Percentiles rank a stretch among this genome's conserved stretches.
phyloP scores from a whole-genome alignment of 140 eudicot species.

The Anethum foeniculum region DNA sequence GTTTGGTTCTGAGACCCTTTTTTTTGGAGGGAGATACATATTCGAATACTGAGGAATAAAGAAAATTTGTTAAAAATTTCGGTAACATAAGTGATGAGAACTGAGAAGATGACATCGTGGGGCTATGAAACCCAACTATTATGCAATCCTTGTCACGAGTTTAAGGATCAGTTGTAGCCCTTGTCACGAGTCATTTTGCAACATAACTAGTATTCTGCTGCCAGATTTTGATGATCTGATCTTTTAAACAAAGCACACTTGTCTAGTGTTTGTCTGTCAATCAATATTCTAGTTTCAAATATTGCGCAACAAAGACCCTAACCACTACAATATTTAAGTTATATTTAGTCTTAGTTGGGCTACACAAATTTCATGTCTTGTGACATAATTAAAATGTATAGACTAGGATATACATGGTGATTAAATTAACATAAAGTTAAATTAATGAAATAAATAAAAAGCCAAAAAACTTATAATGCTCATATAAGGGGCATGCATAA shows the following conservation, averaged over 20 bases:
- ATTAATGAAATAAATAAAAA: background rate
- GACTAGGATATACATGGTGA: background rate
- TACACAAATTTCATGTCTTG: background rate
- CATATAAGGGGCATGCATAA: background rate
- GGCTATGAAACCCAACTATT: background rate
- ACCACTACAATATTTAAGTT: background rate
- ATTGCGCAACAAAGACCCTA: background rate
- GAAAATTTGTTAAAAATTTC: too few species aligned
- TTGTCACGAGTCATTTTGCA: constrained; percentile 4
- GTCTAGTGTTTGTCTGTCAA: background rate
- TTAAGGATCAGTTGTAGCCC: background rate
- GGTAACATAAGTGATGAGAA: background rate
- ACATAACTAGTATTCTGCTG: background rate
- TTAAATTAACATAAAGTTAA: background rate
- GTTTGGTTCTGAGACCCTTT: background rate
- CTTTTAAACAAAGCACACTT: background rate
- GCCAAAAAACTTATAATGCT: background rate
- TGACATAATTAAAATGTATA: background rate
- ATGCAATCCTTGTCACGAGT: background rate
- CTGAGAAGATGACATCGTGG: background rate
- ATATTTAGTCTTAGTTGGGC: background rate
- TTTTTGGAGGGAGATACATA: background rate
- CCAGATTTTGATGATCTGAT: background rate
- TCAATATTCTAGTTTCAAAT: background rate
- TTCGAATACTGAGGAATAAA: background rate